phyloP scores from a whole-genome alignment of 2,329 filamentous ascomycete species.

The Teratosphaeriaceae sp. region DNA sequence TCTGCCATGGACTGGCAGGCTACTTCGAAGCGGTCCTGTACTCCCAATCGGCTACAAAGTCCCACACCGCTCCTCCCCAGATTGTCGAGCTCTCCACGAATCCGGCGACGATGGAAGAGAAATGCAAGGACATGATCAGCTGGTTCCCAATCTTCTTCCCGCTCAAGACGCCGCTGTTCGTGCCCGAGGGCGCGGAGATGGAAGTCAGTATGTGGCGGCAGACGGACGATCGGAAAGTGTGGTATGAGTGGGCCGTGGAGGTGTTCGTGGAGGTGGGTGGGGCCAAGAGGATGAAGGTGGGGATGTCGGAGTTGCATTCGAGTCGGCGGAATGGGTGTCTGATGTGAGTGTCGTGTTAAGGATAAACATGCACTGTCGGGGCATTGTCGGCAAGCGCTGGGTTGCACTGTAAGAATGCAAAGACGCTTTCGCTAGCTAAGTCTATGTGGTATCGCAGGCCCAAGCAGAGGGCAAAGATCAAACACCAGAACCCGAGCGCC shows the following conservation, averaged over 20 bases:
- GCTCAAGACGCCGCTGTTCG: constrained; percentile 79
- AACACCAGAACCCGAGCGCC: too few species aligned
- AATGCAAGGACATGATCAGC: constrained; percentile 97
- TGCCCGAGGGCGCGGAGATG: constrained; percentile 77
- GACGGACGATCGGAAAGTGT: constrained; percentile 91
- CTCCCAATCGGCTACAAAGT: constrained; percentile 27
- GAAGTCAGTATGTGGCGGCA: constrained; percentile 94
- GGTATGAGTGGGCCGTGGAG: constrained; percentile 98
- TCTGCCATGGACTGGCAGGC: constrained; percentile 83
- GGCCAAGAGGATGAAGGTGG: constrained; percentile 55
- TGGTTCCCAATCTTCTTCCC: constrained; percentile 99
- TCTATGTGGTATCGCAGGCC: too few species aligned
- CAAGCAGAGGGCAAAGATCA: too few species aligned
- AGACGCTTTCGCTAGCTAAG: not conserved
- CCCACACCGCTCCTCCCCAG: constrained; percentile 22
- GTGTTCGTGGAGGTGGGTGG: constrained; percentile 48
- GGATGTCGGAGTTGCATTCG: constrained; percentile 59
- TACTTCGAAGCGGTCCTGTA: constrained; percentile 99
- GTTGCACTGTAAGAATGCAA: not conserved
- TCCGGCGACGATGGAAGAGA: constrained; percentile 81
- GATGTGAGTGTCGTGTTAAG: constrained; percentile 47
- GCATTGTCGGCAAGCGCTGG: not conserved
- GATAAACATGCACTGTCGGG: too few species aligned
- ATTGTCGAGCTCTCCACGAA: constrained; percentile 86
- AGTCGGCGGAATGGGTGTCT: constrained; percentile 64